Conservation (phyloP, 1,284 basidiomycete species). For the Ceratorhiza oryzae-sativae region DNA sequence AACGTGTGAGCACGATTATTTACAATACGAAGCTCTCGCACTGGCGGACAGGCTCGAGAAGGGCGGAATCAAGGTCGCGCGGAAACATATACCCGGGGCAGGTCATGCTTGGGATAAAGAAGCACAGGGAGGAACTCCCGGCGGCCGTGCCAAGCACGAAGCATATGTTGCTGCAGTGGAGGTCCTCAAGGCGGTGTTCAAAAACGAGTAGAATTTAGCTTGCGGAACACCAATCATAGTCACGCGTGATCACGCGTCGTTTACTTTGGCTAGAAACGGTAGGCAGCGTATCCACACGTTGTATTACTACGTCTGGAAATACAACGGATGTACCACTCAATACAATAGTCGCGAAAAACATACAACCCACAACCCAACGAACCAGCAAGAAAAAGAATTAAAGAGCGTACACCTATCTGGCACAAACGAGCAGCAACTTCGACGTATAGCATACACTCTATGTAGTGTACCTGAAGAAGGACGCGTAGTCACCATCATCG, state of each 20-base stretch:
- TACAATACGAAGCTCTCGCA: slow-evolving; percentile 3
- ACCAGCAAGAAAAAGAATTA: background rate
- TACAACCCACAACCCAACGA: background rate
- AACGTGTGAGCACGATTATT: slow-evolving; percentile 1
- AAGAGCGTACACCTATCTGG: background rate
- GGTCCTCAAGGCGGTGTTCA: background rate
- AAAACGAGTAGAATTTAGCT: background rate
- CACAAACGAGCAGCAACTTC: background rate
- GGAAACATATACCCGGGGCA: slow-evolving; percentile 2
- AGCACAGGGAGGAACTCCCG: background rate
- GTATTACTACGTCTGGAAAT: background rate
- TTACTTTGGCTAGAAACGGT: background rate
- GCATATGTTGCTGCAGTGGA: slow-evolving; percentile 11
- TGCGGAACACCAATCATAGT: too few species aligned
- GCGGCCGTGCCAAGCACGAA: background rate
- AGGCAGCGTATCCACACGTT: background rate
- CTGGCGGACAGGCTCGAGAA: background rate
- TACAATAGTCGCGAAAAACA: background rate
- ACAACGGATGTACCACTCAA: background rate
- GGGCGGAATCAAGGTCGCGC: slow-evolving; percentile 16
- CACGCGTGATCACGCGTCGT: too few species aligned
- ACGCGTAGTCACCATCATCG: slow-evolving; percentile 19
- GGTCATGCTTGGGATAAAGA: slow-evolving; percentile 18
- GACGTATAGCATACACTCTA: background rate
- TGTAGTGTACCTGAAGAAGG: slow-evolving; percentile 30